Conservation (phyloP, 352 stramenopile species). For the Plasmopara viticola region DNA sequence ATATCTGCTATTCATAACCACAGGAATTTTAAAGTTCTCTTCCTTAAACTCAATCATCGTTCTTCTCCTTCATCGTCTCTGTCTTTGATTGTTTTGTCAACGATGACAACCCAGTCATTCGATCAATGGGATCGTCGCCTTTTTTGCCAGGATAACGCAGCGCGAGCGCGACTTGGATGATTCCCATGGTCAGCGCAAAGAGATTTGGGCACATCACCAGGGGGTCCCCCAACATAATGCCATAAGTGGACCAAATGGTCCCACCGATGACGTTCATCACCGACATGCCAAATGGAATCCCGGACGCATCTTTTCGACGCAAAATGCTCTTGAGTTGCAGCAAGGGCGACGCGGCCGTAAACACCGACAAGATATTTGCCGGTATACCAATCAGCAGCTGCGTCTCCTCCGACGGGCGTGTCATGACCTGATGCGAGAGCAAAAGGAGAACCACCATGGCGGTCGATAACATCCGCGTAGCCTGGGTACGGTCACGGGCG, state of each 20-base stretch:
- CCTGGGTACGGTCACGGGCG: slow-evolving; percentile 34
- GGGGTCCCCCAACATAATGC: slow-evolving; percentile 51
- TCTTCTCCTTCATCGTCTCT: slow-evolving; percentile 25
- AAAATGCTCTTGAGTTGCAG: slow-evolving; percentile 67
- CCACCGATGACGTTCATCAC: slow-evolving; percentile 71
- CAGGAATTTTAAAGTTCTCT: not conserved
- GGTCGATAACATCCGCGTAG: slow-evolving; percentile 35
- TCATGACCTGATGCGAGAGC: slow-evolving; percentile 42
- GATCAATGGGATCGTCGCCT: slow-evolving; percentile 3
- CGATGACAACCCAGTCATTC: slow-evolving; percentile 12
- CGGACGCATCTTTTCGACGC: slow-evolving; percentile 54
- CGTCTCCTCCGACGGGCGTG: slow-evolving; percentile 35
- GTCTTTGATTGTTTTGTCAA: slow-evolving; percentile 13
- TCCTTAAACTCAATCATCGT: not conserved
- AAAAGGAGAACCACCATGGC: slow-evolving; percentile 46
- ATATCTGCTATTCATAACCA: slow-evolving; percentile 1
- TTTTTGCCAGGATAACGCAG: slow-evolving; percentile 44
- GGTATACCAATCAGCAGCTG: slow-evolving; percentile 67
- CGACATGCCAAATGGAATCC: slow-evolving; percentile 69
- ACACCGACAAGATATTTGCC: slow-evolving; percentile 62
- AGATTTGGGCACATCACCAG: slow-evolving; percentile 67
- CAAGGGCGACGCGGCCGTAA: slow-evolving; percentile 63
- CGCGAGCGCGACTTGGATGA: slow-evolving; percentile 67
- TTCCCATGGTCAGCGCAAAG: slow-evolving; percentile 61
- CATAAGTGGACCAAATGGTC: slow-evolving; percentile 61